phyloP scores from a whole-genome alignment of 495 filamentous ascomycete genomes.

The Trichoderma gamsii region DNA sequence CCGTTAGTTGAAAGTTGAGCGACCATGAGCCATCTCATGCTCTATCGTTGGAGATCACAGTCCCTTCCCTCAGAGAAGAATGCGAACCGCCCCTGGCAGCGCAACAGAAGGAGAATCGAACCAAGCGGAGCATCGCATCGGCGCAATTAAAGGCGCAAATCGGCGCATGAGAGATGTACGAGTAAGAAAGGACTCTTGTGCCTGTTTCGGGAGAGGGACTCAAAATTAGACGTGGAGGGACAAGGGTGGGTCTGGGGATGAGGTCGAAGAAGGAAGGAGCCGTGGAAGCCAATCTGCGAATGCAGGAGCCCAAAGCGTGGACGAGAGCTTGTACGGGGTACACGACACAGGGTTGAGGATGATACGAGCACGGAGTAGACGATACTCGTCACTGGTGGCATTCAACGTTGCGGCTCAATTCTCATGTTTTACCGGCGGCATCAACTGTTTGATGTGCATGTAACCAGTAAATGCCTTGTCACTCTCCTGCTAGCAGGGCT shows the following conservation, averaged over 20 bases:
- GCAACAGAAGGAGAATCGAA: no score
- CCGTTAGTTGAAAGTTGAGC: not conserved
- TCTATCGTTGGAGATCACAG: no score
- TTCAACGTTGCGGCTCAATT: no score
- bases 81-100: no score
- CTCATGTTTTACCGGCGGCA: no score
- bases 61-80: no score
- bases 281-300: not conserved
- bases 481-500: no score
- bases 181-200: not conserved
- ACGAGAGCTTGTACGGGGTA: not conserved
- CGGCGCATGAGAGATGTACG: not conserved
- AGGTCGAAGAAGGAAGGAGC: constrained; percentile 10
- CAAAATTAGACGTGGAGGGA: not conserved
- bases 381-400: no score
- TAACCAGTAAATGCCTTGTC: no score
- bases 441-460: no score
- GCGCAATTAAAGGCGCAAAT: not conserved
- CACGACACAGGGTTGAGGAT: not conserved
- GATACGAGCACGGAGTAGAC: no score
- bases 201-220: not conserved
- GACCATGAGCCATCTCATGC: not conserved
- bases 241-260: not conserved
- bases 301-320: not conserved
- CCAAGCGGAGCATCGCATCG: not conserved